Percentiles rank a stretch among this genome's conserved stretches.
These are phyloP conservation scores for Pleurotus ostreatus DNA, from an alignment of 768 basidiomycete species.

Conservation along the genomic window DNA sequence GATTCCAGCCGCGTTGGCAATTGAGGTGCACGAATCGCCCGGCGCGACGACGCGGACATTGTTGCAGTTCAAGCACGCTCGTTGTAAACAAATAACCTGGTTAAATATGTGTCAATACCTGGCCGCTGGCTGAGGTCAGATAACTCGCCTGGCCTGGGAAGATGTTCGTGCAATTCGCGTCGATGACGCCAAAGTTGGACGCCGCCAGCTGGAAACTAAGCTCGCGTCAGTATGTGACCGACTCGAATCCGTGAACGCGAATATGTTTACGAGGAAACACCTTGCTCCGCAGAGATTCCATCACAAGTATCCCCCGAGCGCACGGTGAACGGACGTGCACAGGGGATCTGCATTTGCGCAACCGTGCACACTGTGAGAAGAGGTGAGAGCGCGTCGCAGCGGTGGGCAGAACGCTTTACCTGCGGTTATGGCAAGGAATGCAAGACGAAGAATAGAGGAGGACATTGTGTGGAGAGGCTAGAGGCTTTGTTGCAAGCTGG, in stretches of 20 bases:
- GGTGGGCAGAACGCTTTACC: too few species aligned
- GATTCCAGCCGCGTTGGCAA: conserved; percentile 38
- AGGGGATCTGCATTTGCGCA: conserved; percentile 17
- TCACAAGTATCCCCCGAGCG: conserved; percentile 51
- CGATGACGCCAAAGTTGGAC: conserved; percentile 44
- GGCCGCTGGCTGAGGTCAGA: neutral
- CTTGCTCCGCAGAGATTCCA: conserved; percentile 41
- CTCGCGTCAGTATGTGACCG: neutral
- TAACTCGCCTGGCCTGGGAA: conserved; percentile 37
- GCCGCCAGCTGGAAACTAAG: conserved; percentile 54
- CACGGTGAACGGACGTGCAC: conserved; percentile 50
- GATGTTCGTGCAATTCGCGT: conserved; percentile 54
- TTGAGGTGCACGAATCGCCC: conserved; percentile 46
- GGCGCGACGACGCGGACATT: conserved; percentile 38
- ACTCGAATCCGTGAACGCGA: neutral
- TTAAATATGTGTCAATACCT: neutral
- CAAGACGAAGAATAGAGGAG: too few species aligned
- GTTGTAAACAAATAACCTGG: conserved; percentile 54
- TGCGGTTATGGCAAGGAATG: too few species aligned
- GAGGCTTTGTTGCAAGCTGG: too few species aligned
- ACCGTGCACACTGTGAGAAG: conserved; percentile 5
- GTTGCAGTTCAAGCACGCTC: conserved; percentile 50
- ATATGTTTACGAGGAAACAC: conserved; percentile 41
- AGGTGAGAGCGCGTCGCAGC: too few species aligned
- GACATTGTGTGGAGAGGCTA: too few species aligned